A percentile compares a stretch with the other conserved stretches of the same genome.
These are phyloP conservation scores for Silene uniflora DNA, from an alignment of 148 eudicot species.

Conservation along the genomic window DNA sequence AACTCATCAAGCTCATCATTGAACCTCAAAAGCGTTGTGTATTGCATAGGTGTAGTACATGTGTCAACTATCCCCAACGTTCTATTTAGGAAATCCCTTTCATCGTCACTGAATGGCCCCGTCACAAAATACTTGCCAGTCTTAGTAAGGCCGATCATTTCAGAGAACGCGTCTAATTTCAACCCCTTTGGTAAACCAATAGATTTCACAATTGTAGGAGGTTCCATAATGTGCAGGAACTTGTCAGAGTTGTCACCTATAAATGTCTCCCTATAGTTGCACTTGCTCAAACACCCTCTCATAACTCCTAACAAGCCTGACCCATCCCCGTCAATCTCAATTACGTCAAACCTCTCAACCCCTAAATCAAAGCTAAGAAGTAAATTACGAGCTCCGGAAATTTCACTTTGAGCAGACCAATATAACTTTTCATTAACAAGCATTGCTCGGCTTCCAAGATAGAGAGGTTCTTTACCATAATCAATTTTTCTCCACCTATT, in stretches of 20 bases:
- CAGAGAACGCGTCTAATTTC: neutral
- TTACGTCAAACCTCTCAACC: neutral
- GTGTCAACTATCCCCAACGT: slow-evolving; percentile 4
- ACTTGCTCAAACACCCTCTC: slow-evolving; percentile 5
- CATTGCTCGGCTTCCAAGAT: too few relatives aligned
- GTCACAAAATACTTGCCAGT: slow-evolving; percentile 8
- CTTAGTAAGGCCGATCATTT: slow-evolving; percentile 3
- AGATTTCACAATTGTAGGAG: neutral
- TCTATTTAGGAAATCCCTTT: too few relatives aligned
- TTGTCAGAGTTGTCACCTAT: neutral
- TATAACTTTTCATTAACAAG: slow-evolving; percentile 10
- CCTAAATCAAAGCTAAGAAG: slow-evolving; percentile 7
- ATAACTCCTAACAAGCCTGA: neutral
- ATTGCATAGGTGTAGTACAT: neutral
- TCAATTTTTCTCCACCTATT: slow-evolving; percentile 2
- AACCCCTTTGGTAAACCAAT: neutral
- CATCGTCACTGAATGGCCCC: too few relatives aligned
- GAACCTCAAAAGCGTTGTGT: neutral
- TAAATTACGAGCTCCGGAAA: too few relatives aligned
- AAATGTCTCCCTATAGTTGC: too few relatives aligned
- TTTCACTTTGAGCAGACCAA: neutral
- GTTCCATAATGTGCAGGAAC: neutral
- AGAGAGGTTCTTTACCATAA: too few relatives aligned
- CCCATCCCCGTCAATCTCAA: neutral
- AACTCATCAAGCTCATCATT: too few relatives aligned